phyloP scores from a whole-genome alignment of 2,329 filamentous ascomycete species.

The Nakataea oryzae region DNA sequence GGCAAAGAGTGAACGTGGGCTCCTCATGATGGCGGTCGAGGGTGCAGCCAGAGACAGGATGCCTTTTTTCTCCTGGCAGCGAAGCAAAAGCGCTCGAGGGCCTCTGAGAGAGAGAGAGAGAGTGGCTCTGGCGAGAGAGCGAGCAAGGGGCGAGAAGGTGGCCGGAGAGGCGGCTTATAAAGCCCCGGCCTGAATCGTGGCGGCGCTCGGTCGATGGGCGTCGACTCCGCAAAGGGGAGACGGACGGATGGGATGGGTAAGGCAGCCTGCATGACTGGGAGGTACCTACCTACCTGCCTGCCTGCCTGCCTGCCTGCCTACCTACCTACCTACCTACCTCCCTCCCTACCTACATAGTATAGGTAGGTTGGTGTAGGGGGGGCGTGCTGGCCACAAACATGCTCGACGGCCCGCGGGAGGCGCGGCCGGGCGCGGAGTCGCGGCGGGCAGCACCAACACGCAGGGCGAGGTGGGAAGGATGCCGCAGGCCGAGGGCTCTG shows the following conservation, averaged over 20 bases:
- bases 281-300: no score
- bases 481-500: not conserved
- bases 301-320: no score
- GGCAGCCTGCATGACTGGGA: no score
- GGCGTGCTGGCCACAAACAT: not conserved
- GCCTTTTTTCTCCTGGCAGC: not conserved
- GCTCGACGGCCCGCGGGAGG: not conserved
- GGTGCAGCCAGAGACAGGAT: not conserved
- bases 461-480: not conserved
- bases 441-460: not conserved
- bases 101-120: not conserved
- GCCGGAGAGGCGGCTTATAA: not conserved
- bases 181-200: not conserved
- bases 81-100: not conserved
- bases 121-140: not conserved
- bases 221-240: no score
- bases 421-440: not conserved
- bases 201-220: not conserved
- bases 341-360: no score
- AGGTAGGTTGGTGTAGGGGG: not conserved
- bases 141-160: no score
- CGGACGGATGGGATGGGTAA: no score
- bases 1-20: not conserved
- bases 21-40: not conserved
- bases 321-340: no score